Base-by-base conservation (phyloP, 768 basidiomycete genomes). In the Rhodotorula graminis region DNA sequence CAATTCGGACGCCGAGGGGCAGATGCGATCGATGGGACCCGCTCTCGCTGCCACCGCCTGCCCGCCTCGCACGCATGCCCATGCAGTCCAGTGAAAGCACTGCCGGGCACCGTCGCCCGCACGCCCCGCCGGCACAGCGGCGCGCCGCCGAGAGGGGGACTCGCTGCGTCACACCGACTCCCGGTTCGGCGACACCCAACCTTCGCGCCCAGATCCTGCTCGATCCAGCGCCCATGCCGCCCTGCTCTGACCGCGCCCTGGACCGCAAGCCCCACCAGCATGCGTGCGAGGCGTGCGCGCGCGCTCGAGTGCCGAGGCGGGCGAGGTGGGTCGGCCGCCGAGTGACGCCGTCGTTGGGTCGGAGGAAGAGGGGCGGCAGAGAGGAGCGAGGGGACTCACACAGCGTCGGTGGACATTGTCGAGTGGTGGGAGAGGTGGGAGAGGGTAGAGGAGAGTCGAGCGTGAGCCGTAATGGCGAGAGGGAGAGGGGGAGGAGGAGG, bases 371-470 rank as follows among this genome's bases (percentile, higher is more conserved):
- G 33, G 33, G 23, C 2, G 23, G 23, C 23, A 6, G 33, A 42
- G 21, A 37, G 10, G 37, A 4, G 1, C 16, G 57, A 27, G 33
- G 27, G 42, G 29, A 65, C 73, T n/a, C 37, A 74, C 73, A 74
- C 73, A 67, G 73, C 71, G 46, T 68, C 64, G n/a, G 61, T 44
- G 21, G 60, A 67, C 73, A 74, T 74, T 40, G 33, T 70, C 3
- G 18, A 11, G 10, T 27, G 21, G 33, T 40, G 2, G 0, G 60
- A 16, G 16, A 65, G 61, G 66, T 75, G 74, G 66, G 61, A 62
- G 63, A 77, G 80, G 76, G 81, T 76, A 78, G 37, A 31, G 58
- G 37, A 8, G 79, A 81, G 79, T 76, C 80, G 82, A 74, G 77
- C 65, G 71, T 31, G 63, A 31, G 71, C 71, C 71, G 66, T 64